Base-by-base conservation (phyloP, 495 filamentous ascomycete species). In the Aspergillus baeticus region DNA sequence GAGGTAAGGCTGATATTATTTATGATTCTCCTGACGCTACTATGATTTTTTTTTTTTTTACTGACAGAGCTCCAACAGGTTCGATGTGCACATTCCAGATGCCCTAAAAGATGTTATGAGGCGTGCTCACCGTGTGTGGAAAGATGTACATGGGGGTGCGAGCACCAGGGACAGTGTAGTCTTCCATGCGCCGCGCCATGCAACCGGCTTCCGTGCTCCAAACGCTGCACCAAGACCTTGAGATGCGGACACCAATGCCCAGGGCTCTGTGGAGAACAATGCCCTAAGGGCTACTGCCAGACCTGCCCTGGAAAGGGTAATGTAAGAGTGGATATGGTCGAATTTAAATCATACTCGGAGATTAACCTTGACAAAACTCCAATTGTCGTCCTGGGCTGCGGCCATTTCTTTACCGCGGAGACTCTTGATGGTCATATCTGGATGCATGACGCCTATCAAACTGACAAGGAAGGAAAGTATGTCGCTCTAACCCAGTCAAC, bases 241-340 rank as follows among this genome's bases (percentile, higher is more conserved):
- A 20, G 18, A 0, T 95, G 89, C 59, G 86, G 87, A 0, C 87
- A 90, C 62, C 82, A 75, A 69, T 87, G 84, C 62, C 88, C 88
- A 2, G 83, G 81, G 0, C 59, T 88, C 7, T 90, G 86, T 54
- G 86, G 87, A 2, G 88, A 92, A 56, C 46, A 48, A 0, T 92
- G 87, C 58, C 87, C 87, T 7, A 46, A 44, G 1, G 57, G 63
- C 13, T 83, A 74, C 41, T 91, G 88, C 61, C 84, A 87, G 61
- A 46, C 64, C 0, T 88, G 84, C 54, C 75, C 66, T 1, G 51
- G 57, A 13, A 60, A 73, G 4, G 22, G 23, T 15, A 62, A 75
- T 0, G 63, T 82, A 35, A 77, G 76, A 53, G 66, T 69, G 1
- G 68, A 66, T 43, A 37, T 70, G 5, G 82, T 87, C 0, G 85